Conservation (phyloP, 441 rosid genomes). For the Erodium moschatum region DNA sequence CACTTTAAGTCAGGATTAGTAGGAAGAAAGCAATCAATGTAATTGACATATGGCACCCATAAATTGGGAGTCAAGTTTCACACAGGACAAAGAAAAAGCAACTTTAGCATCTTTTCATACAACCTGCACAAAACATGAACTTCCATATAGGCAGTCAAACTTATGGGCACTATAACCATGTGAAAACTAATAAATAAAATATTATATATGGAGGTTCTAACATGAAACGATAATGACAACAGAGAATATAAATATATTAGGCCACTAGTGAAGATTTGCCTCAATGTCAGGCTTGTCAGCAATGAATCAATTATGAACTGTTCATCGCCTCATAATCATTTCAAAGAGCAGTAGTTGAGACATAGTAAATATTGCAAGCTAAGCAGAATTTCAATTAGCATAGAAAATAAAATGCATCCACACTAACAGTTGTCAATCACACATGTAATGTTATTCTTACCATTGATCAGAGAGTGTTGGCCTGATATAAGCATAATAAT, state of each 20-base stretch:
- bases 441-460: constrained; percentile 28
- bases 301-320: not conserved
- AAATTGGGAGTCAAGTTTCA: not conserved
- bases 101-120: not conserved
- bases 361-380: not conserved
- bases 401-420: not conserved
- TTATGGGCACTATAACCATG: not conserved
- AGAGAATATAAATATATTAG: not conserved
- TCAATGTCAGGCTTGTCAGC: not conserved
- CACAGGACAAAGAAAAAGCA: not conserved
- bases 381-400: too few relatives aligned
- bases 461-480: constrained; percentile 86
- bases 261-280: not conserved
- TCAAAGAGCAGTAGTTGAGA: not conserved
- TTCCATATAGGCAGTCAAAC: not conserved
- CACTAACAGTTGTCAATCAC: not conserved
- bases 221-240: not conserved
- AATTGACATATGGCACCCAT: not conserved
- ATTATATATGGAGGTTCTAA: not conserved
- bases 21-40: not conserved
- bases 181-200: not conserved
- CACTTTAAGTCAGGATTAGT: not conserved
- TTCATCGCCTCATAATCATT: constrained; percentile 1
- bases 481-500: constrained; percentile 82
- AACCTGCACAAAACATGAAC: not conserved